Conservation (phyloP, 1,139 yeast genomes). For the Geotrichum reessii region DNA sequence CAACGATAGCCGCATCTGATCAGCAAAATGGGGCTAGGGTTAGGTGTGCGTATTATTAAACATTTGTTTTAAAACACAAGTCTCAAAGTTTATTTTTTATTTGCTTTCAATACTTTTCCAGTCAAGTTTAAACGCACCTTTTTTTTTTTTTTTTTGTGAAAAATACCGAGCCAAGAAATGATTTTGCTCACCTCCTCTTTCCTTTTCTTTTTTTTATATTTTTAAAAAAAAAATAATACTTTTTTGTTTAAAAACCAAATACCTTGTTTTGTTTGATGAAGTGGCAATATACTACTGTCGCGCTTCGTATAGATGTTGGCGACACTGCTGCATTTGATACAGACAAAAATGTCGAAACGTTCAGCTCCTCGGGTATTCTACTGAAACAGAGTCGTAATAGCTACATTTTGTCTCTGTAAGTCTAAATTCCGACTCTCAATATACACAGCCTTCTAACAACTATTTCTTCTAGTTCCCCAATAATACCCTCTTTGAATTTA, state of each 20-base stretch:
- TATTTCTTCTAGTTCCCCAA: constrained; percentile 6
- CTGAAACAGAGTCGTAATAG: background rate
- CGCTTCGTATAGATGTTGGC: constrained; percentile 13
- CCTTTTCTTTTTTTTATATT: background rate
- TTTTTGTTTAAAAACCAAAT: background rate
- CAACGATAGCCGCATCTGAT: background rate
- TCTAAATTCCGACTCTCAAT: background rate
- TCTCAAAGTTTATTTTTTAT: background rate
- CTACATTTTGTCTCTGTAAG: constrained; percentile 13
- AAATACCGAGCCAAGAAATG: background rate
- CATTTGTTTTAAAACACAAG: background rate
- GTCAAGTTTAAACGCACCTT: too few relatives aligned
- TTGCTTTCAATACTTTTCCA: background rate
- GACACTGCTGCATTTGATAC: background rate
- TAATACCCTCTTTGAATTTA: background rate
- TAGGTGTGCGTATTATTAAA: background rate
- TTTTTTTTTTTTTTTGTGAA: background rate
- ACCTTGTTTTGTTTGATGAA: too few relatives aligned
- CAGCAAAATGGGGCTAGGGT: background rate
- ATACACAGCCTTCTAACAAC: background rate
- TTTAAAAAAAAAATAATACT: too few relatives aligned
- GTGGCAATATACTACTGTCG: constrained; percentile 13
- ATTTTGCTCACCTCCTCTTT: background rate
- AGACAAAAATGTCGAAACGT: constrained; percentile 7
- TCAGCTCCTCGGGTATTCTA: constrained; percentile 17